Conservation (phyloP, 129 eudicot species). For the Oenanthe sinensis region DNA sequence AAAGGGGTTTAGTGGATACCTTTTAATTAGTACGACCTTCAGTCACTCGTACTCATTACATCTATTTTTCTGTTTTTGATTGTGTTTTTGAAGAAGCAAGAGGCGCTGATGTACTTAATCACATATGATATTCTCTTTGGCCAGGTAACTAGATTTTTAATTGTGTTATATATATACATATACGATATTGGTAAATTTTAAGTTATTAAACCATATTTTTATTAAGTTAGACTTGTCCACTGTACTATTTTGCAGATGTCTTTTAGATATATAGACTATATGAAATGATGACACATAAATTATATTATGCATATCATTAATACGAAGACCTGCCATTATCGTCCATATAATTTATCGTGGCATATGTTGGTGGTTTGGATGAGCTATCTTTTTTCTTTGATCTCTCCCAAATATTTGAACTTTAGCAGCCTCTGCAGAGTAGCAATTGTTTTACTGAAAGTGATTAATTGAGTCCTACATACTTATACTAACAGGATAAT, state of each 20-base stretch:
- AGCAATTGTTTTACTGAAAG: neutral
- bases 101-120: constrained; percentile 64
- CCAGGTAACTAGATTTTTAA: constrained; percentile 41
- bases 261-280: neutral
- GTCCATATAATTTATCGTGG: neutral
- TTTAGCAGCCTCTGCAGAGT: neutral
- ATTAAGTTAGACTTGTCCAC: neutral
- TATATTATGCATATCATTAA: neutral
- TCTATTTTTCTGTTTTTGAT: neutral
- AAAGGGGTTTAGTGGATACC: neutral
- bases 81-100: constrained; percentile 64
- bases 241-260: neutral
- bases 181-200: neutral
- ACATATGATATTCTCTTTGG: constrained; percentile 88
- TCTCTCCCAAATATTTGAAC: neutral
- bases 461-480: neutral
- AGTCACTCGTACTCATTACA: neutral
- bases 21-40: neutral
- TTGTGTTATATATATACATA: neutral
- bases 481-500: neutral
- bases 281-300: neutral
- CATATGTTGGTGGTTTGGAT: neutral
- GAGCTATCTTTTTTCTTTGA: neutral
- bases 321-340: neutral
- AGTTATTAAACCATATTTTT: neutral